Evolutionary conservation across 2,329 filamentous ascomycete genomes (phyloP).

Genomic region (Trichoderma lentiforme): DNA sequence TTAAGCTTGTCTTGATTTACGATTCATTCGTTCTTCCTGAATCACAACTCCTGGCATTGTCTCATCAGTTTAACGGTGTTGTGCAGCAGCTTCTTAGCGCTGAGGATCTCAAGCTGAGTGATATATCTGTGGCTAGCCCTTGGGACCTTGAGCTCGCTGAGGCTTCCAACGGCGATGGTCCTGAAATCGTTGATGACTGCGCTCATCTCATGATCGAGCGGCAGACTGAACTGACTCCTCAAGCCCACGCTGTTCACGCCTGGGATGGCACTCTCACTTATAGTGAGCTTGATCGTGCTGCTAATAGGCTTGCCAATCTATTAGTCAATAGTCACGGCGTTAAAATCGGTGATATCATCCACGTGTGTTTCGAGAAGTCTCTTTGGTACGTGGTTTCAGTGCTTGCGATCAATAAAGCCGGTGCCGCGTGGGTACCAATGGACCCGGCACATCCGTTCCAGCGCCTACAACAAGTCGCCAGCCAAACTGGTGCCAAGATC

Average conservation of each 20-base stretch:
- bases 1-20: constrained; percentile 10
- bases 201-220: not conserved
- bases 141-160: constrained; percentile 11
- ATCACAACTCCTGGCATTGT: not conserved
- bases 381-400: constrained; percentile 21
- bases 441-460: constrained; percentile 16
- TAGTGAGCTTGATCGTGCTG: constrained; percentile 18
- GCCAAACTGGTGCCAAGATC: not conserved
- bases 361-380: constrained; percentile 22
- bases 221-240: not conserved
- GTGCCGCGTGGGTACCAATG: constrained; percentile 20
- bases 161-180: constrained; percentile 1
- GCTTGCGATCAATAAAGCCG: constrained; percentile 17
- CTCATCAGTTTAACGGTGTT: constrained; percentile 13
- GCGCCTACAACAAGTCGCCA: not conserved
- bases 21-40: not conserved
- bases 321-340: constrained; percentile 23
- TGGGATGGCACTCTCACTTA: constrained; percentile 25
- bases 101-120: not conserved
- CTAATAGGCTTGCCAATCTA: constrained; percentile 12
- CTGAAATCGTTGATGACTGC: constrained; percentile 7
- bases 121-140: constrained; percentile 2
- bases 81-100: constrained; percentile 2
- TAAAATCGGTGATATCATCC: constrained; percentile 22
- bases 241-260: constrained; percentile 16